These are phyloP conservation scores for Epicoccum sorghinum DNA, from an alignment of 2,329 filamentous ascomycete genomes.

Conservation along the genomic window DNA sequence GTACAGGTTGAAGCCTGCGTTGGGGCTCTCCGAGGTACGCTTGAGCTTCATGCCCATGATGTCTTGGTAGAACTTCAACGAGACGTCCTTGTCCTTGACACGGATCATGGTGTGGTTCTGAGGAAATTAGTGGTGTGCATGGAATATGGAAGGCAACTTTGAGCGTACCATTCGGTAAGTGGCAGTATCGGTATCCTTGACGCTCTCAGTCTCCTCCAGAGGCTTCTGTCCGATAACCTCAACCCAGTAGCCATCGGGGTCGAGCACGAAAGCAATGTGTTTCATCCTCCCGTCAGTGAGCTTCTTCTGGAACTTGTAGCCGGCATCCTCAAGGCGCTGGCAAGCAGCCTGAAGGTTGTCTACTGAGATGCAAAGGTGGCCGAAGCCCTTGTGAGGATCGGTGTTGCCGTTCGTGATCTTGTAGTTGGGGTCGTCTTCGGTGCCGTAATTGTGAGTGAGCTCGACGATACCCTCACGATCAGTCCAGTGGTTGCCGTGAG, in stretches of 20 bases:
- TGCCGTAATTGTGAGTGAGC: constrained; percentile 84
- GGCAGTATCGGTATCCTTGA: constrained; percentile 72
- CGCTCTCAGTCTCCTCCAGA: constrained; percentile 72
- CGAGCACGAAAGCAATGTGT: constrained; percentile 86
- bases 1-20: constrained; percentile 84
- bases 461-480: constrained; percentile 92
- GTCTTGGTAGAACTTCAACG: constrained; percentile 66
- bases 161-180: constrained; percentile 71
- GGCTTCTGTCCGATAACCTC: constrained; percentile 77
- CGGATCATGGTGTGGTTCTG: constrained; percentile 94
- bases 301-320: constrained; percentile 95
- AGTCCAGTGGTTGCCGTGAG: constrained; percentile 73
- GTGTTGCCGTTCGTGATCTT: constrained; percentile 85
- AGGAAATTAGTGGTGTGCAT: constrained; percentile 15
- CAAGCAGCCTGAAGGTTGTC: constrained; percentile 83
- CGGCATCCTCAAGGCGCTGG: constrained; percentile 84
- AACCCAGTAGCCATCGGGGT: constrained; percentile 77
- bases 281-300: constrained; percentile 75
- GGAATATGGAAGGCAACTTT: not conserved
- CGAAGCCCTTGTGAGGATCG: constrained; percentile 85
- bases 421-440: constrained; percentile 82
- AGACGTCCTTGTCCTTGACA: constrained; percentile 69
- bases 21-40: constrained; percentile 71
- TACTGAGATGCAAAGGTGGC: constrained; percentile 78
- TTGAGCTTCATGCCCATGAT: constrained; percentile 86